These are phyloP conservation scores for Grosmannia clavigera DNA, from an alignment of 2,329 filamentous ascomycete genomes.

Conservation along the genomic window DNA sequence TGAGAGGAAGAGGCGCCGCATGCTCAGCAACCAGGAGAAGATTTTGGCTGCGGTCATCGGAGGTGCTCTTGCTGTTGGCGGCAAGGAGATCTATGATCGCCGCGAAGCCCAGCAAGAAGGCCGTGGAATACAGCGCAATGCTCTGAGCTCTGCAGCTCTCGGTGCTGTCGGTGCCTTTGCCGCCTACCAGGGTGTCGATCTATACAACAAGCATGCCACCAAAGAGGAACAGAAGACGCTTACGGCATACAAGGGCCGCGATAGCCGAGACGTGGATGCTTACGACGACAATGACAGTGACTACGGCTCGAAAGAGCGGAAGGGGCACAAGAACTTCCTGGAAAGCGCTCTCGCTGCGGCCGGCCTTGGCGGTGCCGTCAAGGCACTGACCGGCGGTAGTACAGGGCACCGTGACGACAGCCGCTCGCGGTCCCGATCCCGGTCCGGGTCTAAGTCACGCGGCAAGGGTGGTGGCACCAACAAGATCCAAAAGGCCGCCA, in stretches of 20 bases:
- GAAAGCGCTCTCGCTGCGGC: conserved; percentile 51
- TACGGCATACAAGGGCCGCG: conserved; percentile 39
- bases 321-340: conserved; percentile 52
- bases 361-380: conserved; percentile 49
- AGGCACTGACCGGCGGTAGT: conserved; percentile 37
- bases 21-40: conserved; percentile 51
- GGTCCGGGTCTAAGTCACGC: conserved; percentile 32
- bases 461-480: conserved; percentile 28
- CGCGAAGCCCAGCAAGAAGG: conserved; percentile 41
- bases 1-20: conserved; percentile 34
- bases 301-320: conserved; percentile 43
- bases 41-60: conserved; percentile 54
- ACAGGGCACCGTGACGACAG: conserved; percentile 26
- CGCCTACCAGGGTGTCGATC: conserved; percentile 50
- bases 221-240: conserved; percentile 43
- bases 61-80: conserved; percentile 50
- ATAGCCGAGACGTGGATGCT: conserved; percentile 39
- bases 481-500: conserved; percentile 75
- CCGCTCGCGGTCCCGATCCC: conserved; percentile 29
- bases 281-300: conserved; percentile 48
- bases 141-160: conserved; percentile 46
- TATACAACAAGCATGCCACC: conserved; percentile 46
- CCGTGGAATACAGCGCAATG: conserved; percentile 39
- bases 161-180: conserved; percentile 53
- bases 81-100: conserved; percentile 55